phyloP scores from a whole-genome alignment of 345 rosid genomes.

The Citrus cavaleriei region DNA sequence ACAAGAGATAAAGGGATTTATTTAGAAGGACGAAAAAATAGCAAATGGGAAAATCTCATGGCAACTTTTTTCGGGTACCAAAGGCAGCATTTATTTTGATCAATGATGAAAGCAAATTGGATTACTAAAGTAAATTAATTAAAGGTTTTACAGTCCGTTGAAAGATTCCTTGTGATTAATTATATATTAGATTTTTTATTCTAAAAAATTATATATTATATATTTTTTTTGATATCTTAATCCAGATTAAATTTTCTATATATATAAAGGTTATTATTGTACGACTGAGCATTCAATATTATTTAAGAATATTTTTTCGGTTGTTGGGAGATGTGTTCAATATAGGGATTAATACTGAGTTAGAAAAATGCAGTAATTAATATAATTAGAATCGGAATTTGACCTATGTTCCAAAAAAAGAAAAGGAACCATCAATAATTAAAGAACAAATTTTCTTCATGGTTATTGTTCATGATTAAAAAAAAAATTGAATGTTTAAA shows the following conservation, averaged over 20 bases:
- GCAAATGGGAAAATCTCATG: neutral
- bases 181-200: neutral
- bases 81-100: neutral
- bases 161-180: neutral
- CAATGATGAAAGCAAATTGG: neutral
- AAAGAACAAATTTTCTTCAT: no score
- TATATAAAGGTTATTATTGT: no score
- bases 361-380: no score
- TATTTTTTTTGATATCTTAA: no score
- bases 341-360: no score
- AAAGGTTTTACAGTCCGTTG: neutral
- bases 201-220: neutral
- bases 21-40: neutral
- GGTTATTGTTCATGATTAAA: neutral
- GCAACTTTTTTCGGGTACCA: neutral
- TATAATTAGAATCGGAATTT: no score
- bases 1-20: constrained; percentile 18
- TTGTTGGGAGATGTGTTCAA: no score
- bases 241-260: no score
- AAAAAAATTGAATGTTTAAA: neutral
- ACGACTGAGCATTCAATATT: no score
- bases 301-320: no score
- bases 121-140: neutral
- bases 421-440: no score
- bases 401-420: no score